Evolutionary conservation across 2,329 filamentous ascomycete species (phyloP).

Genomic region (Sporothrix variecibatus): DNA sequence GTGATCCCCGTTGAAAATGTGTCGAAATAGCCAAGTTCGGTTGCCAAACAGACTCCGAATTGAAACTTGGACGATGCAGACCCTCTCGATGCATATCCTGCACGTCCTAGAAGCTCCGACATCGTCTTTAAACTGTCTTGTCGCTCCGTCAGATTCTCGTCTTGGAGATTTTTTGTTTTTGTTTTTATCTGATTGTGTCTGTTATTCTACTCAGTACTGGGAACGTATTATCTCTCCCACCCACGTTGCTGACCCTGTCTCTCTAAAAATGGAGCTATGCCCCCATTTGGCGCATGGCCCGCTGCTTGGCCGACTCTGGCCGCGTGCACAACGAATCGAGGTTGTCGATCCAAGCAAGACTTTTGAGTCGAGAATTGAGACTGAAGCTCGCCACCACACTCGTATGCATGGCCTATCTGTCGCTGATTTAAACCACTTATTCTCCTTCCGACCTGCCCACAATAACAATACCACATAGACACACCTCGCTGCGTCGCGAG

Average conservation of each 20-base stretch:
- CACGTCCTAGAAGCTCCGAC: not conserved
- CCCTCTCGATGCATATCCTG: not conserved
- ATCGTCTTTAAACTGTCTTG: not conserved
- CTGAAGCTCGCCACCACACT: not conserved
- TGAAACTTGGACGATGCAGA: not conserved
- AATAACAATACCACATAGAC: too few species aligned
- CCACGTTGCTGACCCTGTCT: not conserved
- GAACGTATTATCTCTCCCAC: not conserved
- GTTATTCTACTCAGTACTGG: too few species aligned
- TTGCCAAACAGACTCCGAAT: not conserved
- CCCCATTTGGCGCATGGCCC: not conserved
- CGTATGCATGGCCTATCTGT: not conserved
- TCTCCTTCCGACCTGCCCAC: not conserved
- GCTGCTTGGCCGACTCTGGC: constrained; percentile 9
- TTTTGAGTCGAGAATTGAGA: not conserved
- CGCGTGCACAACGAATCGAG: not conserved
- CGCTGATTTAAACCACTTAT: not conserved
- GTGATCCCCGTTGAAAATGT: not conserved
- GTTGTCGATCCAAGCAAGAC: constrained; percentile 3
- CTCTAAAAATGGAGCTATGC: not conserved
- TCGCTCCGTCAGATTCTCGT: not conserved
- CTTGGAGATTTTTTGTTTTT: not conserved
- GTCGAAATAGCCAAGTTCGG: not conserved
- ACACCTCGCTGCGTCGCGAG: not conserved
- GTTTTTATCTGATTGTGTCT: not conserved